Base-by-base conservation (phyloP, 1,284 basidiomycete species). In the Fistulina hepatica region DNA sequence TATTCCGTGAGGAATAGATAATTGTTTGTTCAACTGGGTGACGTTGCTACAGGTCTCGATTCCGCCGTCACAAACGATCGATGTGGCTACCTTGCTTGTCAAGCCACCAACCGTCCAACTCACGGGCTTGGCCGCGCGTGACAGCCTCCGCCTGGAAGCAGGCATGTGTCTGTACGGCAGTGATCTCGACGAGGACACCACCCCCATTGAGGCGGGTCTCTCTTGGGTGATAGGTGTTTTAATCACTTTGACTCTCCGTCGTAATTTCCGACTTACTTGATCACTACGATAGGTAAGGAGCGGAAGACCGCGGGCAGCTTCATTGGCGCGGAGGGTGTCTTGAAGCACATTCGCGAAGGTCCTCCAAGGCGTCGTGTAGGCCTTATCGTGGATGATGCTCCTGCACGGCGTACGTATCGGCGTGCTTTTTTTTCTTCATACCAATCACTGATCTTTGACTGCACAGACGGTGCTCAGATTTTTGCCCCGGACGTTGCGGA, bases 121-220 rank as follows among this genome's bases (percentile, higher is more conserved):
- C 5, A 83, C 88, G 0, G 94, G 95, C 12, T 73, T 98, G 4
- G 94, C 90, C 15, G 90, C 93, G 8, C 75, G 95, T 31, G 95
- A 98, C 58, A 91, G 84, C 49, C 63, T 99, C 13, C 76, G 94
- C 23, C 69, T 98, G 25, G 94, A 98, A 60, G 94, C 94, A 0
- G 94, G 94, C n/a, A 83, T 98, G 80, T 98, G 94, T 59, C 67
- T 99, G 30, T 97, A 97, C 56, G 94, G 94, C 0, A 81, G 92
- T 53, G 94, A 98, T 54, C 63, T 95, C 13, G 82, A 95, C 56
- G 91, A 97, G 59, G 71, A 65, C 28, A 85, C 85, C 4, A 78
- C 76, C 2, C 90, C 91, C 0, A 75, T 97, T 12, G 94, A 95
- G 60, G 95, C 89, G 4, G 92, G 81, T 5, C 64, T 99, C 35